Evolutionary conservation across 179 eudicot species (phyloP), one percentile per base, ranked within the genome.

Genomic region (Sideroxylon spinosum): DNA sequence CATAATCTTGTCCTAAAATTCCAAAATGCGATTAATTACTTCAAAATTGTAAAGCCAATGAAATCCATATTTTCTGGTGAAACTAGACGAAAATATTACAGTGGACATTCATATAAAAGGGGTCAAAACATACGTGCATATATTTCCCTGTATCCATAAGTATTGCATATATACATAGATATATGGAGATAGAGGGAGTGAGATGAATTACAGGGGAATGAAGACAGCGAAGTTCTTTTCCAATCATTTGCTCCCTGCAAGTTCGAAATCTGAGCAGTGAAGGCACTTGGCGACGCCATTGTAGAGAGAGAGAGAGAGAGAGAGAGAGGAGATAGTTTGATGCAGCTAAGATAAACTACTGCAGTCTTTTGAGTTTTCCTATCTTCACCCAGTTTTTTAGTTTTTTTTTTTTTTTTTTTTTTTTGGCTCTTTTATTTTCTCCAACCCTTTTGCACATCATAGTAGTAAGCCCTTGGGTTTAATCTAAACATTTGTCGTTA

Each of bases 221-320:
- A 74, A 14, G 76, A 55, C 9, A 56, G 17, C 8, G 23, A 69
- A 48, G 57, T 57, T 23, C 44, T 81, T 60, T 17, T 62, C 20
- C 48, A 71, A 59, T 56, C 73, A 44, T 62, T 50, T 8, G 61
- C 48, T 55, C 61, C 74, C 22, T 50, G 70, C 32, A 71, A 56
- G 46, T 75, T 81, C 17, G 86, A 61, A 66, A 81, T 37, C 61
- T 68, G 84, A 71, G 84, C 65, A 0, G 82, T 76, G 71, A 81
- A 55, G 17, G 84, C 66, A 71, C 62, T 78, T 25, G 84, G 74
- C n/a, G 86, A 84, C 19, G 84, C 80, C 86, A 84, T 84, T 74
- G 60, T 76, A 8, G 16, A 59, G 50, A 48, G 23, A 48, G 75
- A 23, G 79, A 46, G 22, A 22, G 57, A 32, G 59, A 63, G 26